Evolutionary conservation across 225 moss, liverwort and hornwort genomes (phyloP).

Genomic region (Thuidium tamariscinum): DNA sequence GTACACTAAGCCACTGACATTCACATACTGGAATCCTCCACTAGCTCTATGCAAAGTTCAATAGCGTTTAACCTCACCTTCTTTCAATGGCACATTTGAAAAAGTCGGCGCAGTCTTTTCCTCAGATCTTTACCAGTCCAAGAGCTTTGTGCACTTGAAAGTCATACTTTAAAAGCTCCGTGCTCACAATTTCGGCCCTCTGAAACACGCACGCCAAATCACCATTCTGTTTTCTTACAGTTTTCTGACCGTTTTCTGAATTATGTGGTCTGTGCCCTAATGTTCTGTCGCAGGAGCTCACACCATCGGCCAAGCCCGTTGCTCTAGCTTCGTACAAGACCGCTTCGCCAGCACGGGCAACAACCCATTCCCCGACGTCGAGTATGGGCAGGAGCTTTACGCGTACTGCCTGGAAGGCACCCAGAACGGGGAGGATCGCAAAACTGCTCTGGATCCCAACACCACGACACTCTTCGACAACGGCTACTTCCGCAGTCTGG

Average conservation of each 20-base stretch:
- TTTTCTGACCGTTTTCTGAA: not conserved
- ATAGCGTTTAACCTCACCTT: too few relatives aligned
- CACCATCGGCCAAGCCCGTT: constrained; percentile 33
- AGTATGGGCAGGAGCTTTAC: not conserved
- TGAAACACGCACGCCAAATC: not conserved
- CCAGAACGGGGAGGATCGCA: not conserved
- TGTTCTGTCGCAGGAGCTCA: constrained; percentile 17
- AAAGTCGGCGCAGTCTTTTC: not conserved
- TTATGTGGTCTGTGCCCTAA: not conserved
- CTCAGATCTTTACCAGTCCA: not conserved
- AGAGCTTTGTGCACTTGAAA: not conserved
- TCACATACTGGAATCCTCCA: not conserved
- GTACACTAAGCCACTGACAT: not conserved
- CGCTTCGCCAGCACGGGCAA: constrained; percentile 17
- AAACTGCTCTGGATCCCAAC: constrained; percentile 16
- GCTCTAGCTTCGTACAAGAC: constrained; percentile 17
- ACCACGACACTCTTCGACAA: constrained; percentile 33
- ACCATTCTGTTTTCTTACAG: not conserved
- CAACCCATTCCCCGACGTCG: constrained; percentile 10
- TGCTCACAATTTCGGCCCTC: not conserved
- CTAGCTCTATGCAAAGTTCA: not conserved
- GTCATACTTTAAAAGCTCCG: not conserved
- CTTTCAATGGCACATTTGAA: not conserved
- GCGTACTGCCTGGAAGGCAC: constrained; percentile 20
- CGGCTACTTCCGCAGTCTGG: constrained; percentile 24